A percentile compares a stretch with the other conserved stretches of the same genome.
phyloP scores from a whole-genome alignment of 2,329 filamentous ascomycete species.

The Mollisia scopiformis region DNA sequence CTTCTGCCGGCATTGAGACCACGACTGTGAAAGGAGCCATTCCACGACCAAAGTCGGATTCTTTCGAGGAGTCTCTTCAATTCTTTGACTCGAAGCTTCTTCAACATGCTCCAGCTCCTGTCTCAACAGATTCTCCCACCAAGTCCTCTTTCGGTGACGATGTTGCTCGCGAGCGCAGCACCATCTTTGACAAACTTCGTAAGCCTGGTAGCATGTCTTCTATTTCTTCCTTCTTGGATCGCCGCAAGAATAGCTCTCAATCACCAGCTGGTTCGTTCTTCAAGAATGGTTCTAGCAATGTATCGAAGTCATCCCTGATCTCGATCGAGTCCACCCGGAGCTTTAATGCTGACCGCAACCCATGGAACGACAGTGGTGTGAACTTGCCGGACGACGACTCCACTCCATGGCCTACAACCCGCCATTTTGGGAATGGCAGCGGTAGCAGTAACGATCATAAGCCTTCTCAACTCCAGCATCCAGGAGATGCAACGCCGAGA shows the following conservation, averaged over 20 bases:
- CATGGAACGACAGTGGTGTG: slow-evolving; percentile 97
- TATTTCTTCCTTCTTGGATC: slow-evolving; percentile 92
- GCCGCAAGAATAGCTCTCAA: slow-evolving; percentile 91
- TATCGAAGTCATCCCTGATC: slow-evolving; percentile 92
- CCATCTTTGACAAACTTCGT: slow-evolving; percentile 88
- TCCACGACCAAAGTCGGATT: slow-evolving; percentile 96
- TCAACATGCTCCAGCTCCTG: slow-evolving; percentile 83
- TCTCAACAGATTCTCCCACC: slow-evolving; percentile 85
- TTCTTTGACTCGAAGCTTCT: slow-evolving; percentile 97
- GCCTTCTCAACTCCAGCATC: slow-evolving; percentile 62
- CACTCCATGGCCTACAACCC: slow-evolving; percentile 61
- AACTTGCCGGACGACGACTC: slow-evolving; percentile 87
- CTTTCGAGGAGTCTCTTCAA: slow-evolving; percentile 94
- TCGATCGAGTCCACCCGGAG: slow-evolving; percentile 95
- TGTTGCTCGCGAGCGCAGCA: slow-evolving; percentile 75
- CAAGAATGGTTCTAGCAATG: slow-evolving; percentile 86
- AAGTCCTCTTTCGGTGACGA: slow-evolving; percentile 84
- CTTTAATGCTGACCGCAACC: slow-evolving; percentile 88
- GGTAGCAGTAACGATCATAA: slow-evolving; percentile 55
- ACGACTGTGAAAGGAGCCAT: slow-evolving; percentile 91
- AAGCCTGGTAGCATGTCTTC: slow-evolving; percentile 95
- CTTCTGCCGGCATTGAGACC: slow-evolving; percentile 86
- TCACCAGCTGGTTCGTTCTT: slow-evolving; percentile 84
- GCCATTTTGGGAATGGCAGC: slow-evolving; percentile 69
- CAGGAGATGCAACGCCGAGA: slow-evolving; percentile 82